Evolutionary conservation across 805 yeast genomes (phyloP).

Genomic region (Yarrowia sp.): DNA sequence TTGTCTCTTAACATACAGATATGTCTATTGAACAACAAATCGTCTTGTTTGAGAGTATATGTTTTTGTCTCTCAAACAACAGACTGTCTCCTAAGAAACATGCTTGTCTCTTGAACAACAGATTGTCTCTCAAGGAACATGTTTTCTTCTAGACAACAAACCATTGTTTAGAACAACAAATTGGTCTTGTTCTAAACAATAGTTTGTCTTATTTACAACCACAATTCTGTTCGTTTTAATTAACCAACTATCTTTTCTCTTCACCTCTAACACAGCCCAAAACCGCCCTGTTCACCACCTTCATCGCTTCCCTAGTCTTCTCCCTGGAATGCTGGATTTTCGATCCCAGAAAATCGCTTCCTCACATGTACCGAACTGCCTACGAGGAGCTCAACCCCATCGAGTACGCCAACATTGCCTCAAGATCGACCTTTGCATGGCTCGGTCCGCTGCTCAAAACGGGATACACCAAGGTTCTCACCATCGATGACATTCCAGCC

Average conservation of each 20-base stretch:
- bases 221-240: no score
- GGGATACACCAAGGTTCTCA: slow-evolving; percentile 58
- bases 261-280: slow-evolving; percentile 2
- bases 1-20: no score
- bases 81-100: no score
- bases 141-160: no score
- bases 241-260: no score
- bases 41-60: no score
- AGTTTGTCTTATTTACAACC: no score
- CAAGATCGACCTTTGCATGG: slow-evolving; percentile 64
- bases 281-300: neutral
- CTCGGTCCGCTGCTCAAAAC: slow-evolving; percentile 63
- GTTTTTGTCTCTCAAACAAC: no score
- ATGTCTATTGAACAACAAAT: no score
- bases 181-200: neutral
- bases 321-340: slow-evolving; percentile 30
- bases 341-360: slow-evolving; percentile 29
- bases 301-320: slow-evolving; percentile 34
- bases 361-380: slow-evolving; percentile 2
- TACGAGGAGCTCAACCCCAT: slow-evolving; percentile 40
- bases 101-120: no score
- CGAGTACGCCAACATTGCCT: slow-evolving; percentile 59
- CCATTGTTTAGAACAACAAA: no score
- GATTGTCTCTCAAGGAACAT: no score
- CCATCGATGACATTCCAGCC: slow-evolving; percentile 49